A percentile compares a stretch with the other conserved stretches of the same genome.
Evolutionary conservation across 371 early-diverging fungal genomes (phyloP).

Genomic region (Mucor mucedo): DNA sequence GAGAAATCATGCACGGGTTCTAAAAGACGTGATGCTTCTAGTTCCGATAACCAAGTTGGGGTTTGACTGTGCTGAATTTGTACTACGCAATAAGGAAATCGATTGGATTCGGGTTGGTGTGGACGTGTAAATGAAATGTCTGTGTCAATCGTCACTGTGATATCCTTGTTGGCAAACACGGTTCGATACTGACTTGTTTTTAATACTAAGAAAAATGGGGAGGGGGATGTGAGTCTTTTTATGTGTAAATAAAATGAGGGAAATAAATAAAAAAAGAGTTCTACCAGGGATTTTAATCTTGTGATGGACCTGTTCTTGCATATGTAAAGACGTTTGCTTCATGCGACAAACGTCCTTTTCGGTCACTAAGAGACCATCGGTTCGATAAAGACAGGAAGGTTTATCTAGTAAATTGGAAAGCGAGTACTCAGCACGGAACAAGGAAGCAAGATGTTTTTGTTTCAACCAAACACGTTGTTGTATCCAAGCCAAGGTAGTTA

Average conservation of each 20-base stretch:
- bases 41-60: not conserved
- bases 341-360: constrained; percentile 4
- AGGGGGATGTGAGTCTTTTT: no score
- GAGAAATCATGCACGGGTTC: constrained; percentile 20
- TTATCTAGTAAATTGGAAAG: not conserved
- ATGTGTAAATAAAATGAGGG: not conserved
- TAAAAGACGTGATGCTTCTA: not conserved
- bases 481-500: constrained; percentile 1
- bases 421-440: constrained; percentile 19
- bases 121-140: constrained; percentile 15
- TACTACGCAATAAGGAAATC: constrained; percentile 29
- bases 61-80: constrained; percentile 6
- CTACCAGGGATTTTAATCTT: constrained; percentile 22
- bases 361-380: not conserved
- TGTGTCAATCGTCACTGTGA: constrained; percentile 24
- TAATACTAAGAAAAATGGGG: constrained; percentile 12
- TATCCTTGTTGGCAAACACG: constrained; percentile 11
- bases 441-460: constrained; percentile 8
- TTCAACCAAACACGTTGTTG: constrained; percentile 26
- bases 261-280: not conserved
- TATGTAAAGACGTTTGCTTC: constrained; percentile 2
- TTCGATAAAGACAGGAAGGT: constrained; percentile 13
- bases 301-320: constrained; percentile 9
- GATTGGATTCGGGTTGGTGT: not conserved
- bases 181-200: constrained; percentile 22